Evolutionary conservation across 2,329 filamentous ascomycete species (phyloP), one percentile per base, ranked within the genome.

Genomic region (Sporothrix curviconia): DNA sequence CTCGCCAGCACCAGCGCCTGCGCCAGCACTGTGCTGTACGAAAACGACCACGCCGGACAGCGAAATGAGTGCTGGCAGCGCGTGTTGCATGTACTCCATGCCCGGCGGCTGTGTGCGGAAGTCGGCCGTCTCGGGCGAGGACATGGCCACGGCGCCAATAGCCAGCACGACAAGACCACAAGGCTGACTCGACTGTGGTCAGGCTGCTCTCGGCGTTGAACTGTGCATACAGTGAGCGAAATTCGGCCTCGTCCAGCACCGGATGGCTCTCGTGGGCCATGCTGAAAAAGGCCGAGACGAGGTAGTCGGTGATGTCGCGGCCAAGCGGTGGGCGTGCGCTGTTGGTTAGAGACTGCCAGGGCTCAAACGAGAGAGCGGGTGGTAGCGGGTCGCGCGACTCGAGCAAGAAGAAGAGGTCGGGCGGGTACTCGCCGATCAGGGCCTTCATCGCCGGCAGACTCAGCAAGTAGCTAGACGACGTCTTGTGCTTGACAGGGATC

Each of bases 101-200:
- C 68, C 68, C 0, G 68, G 67, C 3, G 67, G 66, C 28, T 61
- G 62, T 9, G 58, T 44, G 5, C 50, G 40, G 46, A 62, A 64
- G 17, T 59, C 51, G 5, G 59, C 59, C 15, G 59, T 47, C 8
- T 62, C 62, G 3, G 60, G 50, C 9, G 65, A 59, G 1, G 63
- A 50, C 4, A 64, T 60, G 5, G 63, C 61, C 7, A 65, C 64
- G 1, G 62, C 63, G 3, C 68, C 67, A 14, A 70, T 57, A 9
- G 68, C 68, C 12, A 69, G 61, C 8, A 70, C 64, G 15, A 68
- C 64, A 57, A 70, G 62, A 55, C 68, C n/a, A 70, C 2, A 70
- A 59, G 6, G 67, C 68, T 1, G 65, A 64, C 28, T 66, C 65
- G 4, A 68, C 55, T 12, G 8, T 37, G 19, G 6, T 24, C 5